These are phyloP conservation scores for Ricinus communis DNA, from an alignment of 345 rosid species.

Conservation along the genomic window DNA sequence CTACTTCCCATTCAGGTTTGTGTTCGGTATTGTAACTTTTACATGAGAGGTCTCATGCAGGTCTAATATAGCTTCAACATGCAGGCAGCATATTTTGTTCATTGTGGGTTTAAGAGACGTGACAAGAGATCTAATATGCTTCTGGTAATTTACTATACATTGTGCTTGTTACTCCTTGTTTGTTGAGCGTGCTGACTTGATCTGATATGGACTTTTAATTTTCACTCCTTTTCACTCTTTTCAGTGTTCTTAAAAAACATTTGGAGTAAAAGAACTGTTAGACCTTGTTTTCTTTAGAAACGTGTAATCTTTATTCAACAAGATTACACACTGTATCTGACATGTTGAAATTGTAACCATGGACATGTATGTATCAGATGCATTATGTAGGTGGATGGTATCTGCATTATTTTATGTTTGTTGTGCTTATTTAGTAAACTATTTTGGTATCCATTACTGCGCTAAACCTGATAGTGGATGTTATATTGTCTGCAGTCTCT, in stretches of 20 bases:
- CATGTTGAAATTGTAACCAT: not conserved
- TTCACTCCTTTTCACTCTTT: not conserved
- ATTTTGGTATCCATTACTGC: not conserved
- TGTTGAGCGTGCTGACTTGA: not conserved
- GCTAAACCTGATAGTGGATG: conserved; percentile 6
- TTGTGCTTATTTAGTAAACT: not conserved
- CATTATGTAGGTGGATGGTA: not conserved
- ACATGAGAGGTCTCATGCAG: not conserved
- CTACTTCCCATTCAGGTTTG: conserved; percentile 81
- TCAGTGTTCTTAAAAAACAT: not conserved
- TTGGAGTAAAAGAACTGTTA: not conserved
- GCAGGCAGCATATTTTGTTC: conserved; percentile 86
- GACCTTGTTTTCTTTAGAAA: not conserved
- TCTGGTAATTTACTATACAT: conserved; percentile 50
- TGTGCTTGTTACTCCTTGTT: not conserved
- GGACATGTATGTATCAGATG: too few species aligned
- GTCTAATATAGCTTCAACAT: conserved; percentile 23
- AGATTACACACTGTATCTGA: not conserved
- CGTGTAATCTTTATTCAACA: not conserved
- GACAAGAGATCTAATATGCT: conserved; percentile 93
- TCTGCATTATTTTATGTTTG: not conserved
- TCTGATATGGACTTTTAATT: too few species aligned
- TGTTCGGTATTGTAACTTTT: conserved; percentile 4
- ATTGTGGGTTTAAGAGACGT: conserved; percentile 70
- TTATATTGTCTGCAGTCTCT: conserved; percentile 59